phyloP scores from a whole-genome alignment of 2,329 filamentous ascomycete genomes.

The Chaetomiaceae sp. region DNA sequence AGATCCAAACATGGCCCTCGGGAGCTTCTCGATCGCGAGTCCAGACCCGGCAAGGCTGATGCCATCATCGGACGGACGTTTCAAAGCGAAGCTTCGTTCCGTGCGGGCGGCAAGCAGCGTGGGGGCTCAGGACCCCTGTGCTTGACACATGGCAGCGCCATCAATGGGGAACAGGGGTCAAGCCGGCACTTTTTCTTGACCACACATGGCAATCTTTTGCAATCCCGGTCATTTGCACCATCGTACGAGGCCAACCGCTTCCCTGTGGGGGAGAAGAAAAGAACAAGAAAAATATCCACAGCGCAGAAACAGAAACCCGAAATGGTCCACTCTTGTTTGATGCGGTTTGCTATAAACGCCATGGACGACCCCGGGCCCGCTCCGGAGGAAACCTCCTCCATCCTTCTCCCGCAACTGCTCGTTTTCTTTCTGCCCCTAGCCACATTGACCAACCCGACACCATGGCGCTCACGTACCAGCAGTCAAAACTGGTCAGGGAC shows the following conservation, averaged over 20 bases:
- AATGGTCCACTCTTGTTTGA: conserved; percentile 9
- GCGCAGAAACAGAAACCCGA: conserved; percentile 3
- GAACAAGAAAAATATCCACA: not conserved
- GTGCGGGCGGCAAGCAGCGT: not conserved
- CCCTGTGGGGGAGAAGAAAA: not conserved
- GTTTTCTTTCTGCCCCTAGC: not conserved
- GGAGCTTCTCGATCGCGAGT: no score
- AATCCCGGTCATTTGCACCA: conserved; percentile 6
- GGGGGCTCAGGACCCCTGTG: not conserved
- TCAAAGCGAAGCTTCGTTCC: not conserved
- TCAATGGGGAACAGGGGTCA: not conserved
- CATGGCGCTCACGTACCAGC: conserved; percentile 45
- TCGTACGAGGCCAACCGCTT: conserved; percentile 8
- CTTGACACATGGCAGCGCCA: conserved; percentile 16
- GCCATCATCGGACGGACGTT: not conserved
- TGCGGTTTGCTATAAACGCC: conserved; percentile 2
- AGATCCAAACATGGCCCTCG: not conserved
- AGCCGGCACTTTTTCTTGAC: not conserved
- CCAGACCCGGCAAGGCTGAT: conserved; percentile 12
- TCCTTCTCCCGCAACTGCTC: not conserved
- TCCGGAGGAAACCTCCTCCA: not conserved
- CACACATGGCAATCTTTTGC: conserved; percentile 1
- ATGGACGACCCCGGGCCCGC: not conserved
- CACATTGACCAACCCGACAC: not conserved
- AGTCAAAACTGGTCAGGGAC: conserved; percentile 62